phyloP scores from a whole-genome alignment of 768 basidiomycete species.

The Tephrocybe sp. region DNA sequence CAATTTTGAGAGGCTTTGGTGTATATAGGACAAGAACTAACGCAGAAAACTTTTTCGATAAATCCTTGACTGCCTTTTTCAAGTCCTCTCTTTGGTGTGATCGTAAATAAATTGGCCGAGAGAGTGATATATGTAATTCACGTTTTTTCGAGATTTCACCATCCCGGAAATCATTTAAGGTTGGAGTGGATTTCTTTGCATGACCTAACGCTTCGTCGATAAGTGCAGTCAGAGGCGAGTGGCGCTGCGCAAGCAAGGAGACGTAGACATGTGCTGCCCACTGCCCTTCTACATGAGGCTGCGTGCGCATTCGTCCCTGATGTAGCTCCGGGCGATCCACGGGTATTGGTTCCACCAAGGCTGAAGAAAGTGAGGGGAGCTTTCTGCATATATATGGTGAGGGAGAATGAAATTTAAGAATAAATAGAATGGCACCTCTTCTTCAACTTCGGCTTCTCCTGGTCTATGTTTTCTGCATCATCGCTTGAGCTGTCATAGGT shows the following conservation, averaged over 20 bases:
- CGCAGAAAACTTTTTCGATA: constrained; percentile 47
- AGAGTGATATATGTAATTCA: constrained; percentile 83
- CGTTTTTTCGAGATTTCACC: constrained; percentile 16
- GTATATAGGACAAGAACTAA: constrained; percentile 26
- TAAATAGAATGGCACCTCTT: constrained; percentile 33
- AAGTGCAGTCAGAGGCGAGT: constrained; percentile 41
- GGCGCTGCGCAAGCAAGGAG: constrained; percentile 45
- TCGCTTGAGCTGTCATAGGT: constrained; percentile 51
- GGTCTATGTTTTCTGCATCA: constrained; percentile 24
- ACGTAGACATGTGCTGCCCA: constrained; percentile 80
- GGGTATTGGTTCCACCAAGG: constrained; percentile 45
- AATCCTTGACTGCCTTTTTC: constrained; percentile 52
- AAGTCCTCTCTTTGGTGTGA: constrained; percentile 78
- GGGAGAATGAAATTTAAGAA: neutral
- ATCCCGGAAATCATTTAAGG: constrained; percentile 42
- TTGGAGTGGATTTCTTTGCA: constrained; percentile 43
- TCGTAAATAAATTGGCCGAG: constrained; percentile 76
- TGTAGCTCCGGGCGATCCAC: constrained; percentile 76
- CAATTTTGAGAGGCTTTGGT: neutral
- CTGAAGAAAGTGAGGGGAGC: constrained; percentile 55
- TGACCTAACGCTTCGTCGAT: constrained; percentile 41
- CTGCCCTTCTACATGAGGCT: constrained; percentile 85
- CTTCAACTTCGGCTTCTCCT: constrained; percentile 24
- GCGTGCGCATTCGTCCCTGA: constrained; percentile 76
- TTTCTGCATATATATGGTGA: constrained; percentile 38